phyloP scores from a whole-genome alignment of 2,329 filamentous ascomycete species.

The Scedosporium boydii region DNA sequence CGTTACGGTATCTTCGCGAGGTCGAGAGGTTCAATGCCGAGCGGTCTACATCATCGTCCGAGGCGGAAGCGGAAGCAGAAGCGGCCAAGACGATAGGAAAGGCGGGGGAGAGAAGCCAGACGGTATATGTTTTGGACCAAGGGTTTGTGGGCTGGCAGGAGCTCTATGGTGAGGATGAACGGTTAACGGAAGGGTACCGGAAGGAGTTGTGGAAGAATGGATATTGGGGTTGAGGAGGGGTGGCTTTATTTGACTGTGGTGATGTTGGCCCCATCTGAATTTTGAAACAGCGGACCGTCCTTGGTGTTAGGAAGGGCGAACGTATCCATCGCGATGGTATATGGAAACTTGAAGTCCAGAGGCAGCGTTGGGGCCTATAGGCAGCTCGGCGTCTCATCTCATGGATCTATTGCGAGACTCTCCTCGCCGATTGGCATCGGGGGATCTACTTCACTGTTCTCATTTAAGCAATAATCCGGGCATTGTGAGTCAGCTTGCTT shows the following conservation, averaged over 20 bases:
- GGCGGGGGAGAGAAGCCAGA: conserved; percentile 40
- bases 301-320: too few relatives aligned
- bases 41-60: not conserved
- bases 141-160: conserved; percentile 91
- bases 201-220: conserved; percentile 65
- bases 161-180: conserved; percentile 64
- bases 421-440: too few relatives aligned
- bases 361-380: too few relatives aligned
- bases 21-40: conserved; percentile 15
- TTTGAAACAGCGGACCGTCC: too few relatives aligned
- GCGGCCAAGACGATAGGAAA: conserved; percentile 13
- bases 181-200: conserved; percentile 73
- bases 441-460: too few relatives aligned
- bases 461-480: too few relatives aligned
- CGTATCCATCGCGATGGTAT: too few relatives aligned
- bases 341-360: too few relatives aligned
- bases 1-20: conserved; percentile 69
- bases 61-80: conserved; percentile 4
- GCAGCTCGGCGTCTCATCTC: too few relatives aligned
- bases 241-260: not conserved
- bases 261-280: not conserved
- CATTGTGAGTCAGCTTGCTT: too few relatives aligned
- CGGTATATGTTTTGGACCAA: conserved; percentile 70
- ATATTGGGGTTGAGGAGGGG: conserved; percentile 4
- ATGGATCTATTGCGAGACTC: too few relatives aligned